phyloP scores from a whole-genome alignment of 345 rosid species.

The Raphanus sativus region DNA sequence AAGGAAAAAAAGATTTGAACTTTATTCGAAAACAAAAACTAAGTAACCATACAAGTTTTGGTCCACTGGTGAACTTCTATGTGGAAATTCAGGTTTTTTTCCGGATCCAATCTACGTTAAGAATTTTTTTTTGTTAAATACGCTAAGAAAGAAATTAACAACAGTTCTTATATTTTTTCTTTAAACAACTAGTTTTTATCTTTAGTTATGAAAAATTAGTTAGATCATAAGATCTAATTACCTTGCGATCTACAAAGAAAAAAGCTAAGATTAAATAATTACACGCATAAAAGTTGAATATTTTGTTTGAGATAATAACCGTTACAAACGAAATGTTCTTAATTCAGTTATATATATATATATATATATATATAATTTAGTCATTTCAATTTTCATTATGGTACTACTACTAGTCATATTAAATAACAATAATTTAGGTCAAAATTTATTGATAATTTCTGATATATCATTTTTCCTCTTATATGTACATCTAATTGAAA shows the following conservation, averaged over 20 bases:
- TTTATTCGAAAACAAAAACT: neutral
- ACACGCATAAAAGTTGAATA: neutral
- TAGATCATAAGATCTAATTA: neutral
- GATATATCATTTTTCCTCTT: constrained; percentile 34
- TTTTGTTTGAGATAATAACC: neutral
- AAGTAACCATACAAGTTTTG: neutral
- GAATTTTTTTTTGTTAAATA: no score
- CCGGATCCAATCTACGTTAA: no score
- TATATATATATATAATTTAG: neutral
- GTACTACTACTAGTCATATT: neutral
- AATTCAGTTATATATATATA: neutral
- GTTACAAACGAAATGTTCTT: neutral
- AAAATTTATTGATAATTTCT: constrained; percentile 28
- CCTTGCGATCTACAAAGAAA: neutral
- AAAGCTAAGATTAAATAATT: neutral
- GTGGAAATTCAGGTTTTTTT: neutral
- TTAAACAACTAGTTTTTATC: neutral
- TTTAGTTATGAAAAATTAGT: neutral
- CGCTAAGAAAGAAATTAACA: neutral
- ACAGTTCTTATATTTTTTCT: neutral
- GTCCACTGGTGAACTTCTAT: neutral
- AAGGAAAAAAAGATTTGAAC: neutral
- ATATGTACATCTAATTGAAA: constrained; percentile 26
- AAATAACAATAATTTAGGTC: neutral
- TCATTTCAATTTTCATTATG: constrained; percentile 1